Conservation (phyloP, 2,329 filamentous ascomycete species). For the Drechslerella dactyloides region DNA sequence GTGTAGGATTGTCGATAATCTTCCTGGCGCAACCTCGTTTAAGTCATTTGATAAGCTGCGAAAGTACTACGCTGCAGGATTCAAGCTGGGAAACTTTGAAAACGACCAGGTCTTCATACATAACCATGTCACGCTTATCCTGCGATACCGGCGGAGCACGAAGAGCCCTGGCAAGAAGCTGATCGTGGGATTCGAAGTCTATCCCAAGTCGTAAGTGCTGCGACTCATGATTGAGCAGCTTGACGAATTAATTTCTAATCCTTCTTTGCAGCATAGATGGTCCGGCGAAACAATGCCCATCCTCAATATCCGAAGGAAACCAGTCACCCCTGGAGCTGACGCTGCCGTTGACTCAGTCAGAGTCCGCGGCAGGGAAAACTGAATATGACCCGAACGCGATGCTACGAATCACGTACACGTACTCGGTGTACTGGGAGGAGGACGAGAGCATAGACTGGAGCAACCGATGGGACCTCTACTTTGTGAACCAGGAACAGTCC, state of each 20-base stretch:
- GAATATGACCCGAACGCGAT: conserved; percentile 66
- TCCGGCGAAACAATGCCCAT: conserved; percentile 65
- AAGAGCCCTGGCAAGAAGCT: conserved; percentile 76
- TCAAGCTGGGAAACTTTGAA: conserved; percentile 83
- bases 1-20: conserved; percentile 77
- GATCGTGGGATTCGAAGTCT: conserved; percentile 87
- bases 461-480: conserved; percentile 86
- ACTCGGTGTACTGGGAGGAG: conserved; percentile 88
- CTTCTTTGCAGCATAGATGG: conserved; percentile 66
- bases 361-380: conserved; percentile 57
- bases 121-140: conserved; percentile 85
- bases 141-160: conserved; percentile 73
- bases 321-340: conserved; percentile 67
- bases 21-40: conserved; percentile 86
- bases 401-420: conserved; percentile 80
- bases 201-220: conserved; percentile 67
- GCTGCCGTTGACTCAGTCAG: conserved; percentile 67
- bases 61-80: conserved; percentile 88
- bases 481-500: conserved; percentile 83
- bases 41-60: conserved; percentile 81
- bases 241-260: not conserved
- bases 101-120: conserved; percentile 70
- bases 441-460: conserved; percentile 80
- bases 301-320: conserved; percentile 56
- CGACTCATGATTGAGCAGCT: not conserved